phyloP scores from a whole-genome alignment of 371 early-diverging fungal genomes.

The Mortierella sp. region DNA sequence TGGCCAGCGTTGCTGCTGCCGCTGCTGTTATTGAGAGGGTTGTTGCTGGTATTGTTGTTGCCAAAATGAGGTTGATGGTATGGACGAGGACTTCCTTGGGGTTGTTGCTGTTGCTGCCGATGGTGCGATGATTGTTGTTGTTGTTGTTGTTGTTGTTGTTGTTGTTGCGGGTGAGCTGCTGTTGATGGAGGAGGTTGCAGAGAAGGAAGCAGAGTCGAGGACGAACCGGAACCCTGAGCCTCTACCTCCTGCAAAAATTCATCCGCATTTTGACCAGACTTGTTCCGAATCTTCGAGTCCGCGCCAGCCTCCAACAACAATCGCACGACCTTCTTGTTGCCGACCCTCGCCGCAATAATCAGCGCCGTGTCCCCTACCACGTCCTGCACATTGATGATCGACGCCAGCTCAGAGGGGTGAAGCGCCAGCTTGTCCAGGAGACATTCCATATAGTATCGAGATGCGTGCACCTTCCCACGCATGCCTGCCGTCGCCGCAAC shows the following conservation, averaged over 20 bases:
- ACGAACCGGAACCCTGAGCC: constrained; percentile 6
- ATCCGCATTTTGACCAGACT: constrained; percentile 78
- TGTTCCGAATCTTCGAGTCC: constrained; percentile 79
- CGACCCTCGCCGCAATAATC: constrained; percentile 87
- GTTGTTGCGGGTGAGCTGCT: constrained; percentile 3
- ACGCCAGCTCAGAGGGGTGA: constrained; percentile 71
- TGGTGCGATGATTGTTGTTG: constrained; percentile 16
- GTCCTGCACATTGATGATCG: constrained; percentile 90
- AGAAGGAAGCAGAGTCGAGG: constrained; percentile 17
- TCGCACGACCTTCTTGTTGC: constrained; percentile 79
- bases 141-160: background rate
- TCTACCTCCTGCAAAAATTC: constrained; percentile 67
- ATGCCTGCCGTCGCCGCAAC: constrained; percentile 83
- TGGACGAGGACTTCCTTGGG: background rate
- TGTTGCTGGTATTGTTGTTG: background rate
- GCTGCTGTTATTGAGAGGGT: background rate
- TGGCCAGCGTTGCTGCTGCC: constrained; percentile 8
- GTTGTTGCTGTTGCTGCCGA: constrained; percentile 12
- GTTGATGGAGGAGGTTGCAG: constrained; percentile 13
- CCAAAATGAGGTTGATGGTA: constrained; percentile 13
- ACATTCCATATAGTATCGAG: constrained; percentile 91
- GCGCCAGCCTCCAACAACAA: constrained; percentile 89
- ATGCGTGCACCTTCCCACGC: constrained; percentile 82
- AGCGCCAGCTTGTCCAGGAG: constrained; percentile 74
- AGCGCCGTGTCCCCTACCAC: constrained; percentile 92